Evolutionary conservation across 2,329 filamentous ascomycete genomes (phyloP).

Genomic region (Paracamarosporium sp.): DNA sequence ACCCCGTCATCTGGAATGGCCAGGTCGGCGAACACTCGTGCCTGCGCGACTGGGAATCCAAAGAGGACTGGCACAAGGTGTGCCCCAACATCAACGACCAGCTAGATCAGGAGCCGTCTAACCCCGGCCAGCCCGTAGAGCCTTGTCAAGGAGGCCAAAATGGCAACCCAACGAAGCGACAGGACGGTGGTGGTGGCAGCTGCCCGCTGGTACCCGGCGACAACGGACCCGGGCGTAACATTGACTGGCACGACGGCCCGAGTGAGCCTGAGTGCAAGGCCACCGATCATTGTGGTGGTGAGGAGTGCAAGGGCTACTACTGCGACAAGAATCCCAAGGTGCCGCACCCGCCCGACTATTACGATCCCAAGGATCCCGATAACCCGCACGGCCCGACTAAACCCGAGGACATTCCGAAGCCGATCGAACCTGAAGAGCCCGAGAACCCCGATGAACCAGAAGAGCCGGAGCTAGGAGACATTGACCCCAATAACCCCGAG

Average conservation of each 20-base stretch:
- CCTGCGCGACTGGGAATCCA: conserved; percentile 4
- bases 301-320: conserved; percentile 5
- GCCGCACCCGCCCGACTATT: conserved; percentile 6
- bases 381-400: conserved; percentile 4
- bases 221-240: background rate
- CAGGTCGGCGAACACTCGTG: conserved; percentile 4
- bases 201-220: conserved; percentile 1
- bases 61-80: conserved; percentile 5
- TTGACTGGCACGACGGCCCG: conserved; percentile 1
- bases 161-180: conserved; percentile 4
- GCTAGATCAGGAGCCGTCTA: conserved; percentile 2
- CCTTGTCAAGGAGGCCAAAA: conserved; percentile 3
- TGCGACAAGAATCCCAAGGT: conserved; percentile 4
- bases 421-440: background rate
- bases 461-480: conserved; percentile 1
- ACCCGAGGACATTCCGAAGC: conserved; percentile 3
- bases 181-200: conserved; percentile 5
- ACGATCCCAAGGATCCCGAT: conserved; percentile 6
- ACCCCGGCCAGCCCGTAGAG: conserved; percentile 1
- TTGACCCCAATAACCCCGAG: conserved; percentile 3
- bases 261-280: conserved; percentile 3
- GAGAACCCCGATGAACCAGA: background rate
- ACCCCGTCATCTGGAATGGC: conserved; percentile 1
- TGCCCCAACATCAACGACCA: conserved; percentile 5
- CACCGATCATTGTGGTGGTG: conserved; percentile 1